phyloP scores from a whole-genome alignment of 73 alveolate species.

The Breviolum minutum region DNA sequence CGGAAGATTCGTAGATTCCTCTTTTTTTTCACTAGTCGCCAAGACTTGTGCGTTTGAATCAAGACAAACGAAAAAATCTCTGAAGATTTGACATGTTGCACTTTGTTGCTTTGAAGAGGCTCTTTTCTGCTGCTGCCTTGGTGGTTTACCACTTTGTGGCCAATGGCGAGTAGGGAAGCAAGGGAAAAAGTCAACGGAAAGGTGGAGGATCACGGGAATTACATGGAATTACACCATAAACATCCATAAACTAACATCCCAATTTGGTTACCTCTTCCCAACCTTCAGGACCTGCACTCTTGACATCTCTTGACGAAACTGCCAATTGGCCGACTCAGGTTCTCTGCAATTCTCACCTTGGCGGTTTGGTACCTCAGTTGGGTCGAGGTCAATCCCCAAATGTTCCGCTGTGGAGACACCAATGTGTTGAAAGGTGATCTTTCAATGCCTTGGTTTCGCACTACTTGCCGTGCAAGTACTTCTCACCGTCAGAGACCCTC shows the following conservation, averaged over 20 bases:
- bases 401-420: neutral
- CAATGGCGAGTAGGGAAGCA: slow-evolving; percentile 48
- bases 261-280: too few relatives aligned
- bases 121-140: slow-evolving; percentile 50
- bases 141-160: slow-evolving; percentile 85
- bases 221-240: neutral
- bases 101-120: neutral
- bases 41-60: too few relatives aligned
- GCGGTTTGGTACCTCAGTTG: slow-evolving; percentile 16
- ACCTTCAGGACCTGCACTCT: neutral
- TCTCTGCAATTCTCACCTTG: slow-evolving; percentile 69
- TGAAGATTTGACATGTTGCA: neutral
- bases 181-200: neutral
- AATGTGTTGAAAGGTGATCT: slow-evolving; percentile 10
- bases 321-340: slow-evolving; percentile 1
- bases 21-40: too few relatives aligned
- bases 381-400: neutral
- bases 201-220: neutral
- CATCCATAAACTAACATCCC: neutral
- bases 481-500: slow-evolving; percentile 18
- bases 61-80: neutral
- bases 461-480: slow-evolving; percentile 60
- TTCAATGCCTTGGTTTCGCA: slow-evolving; percentile 78
- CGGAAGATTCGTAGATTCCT: too few relatives aligned
- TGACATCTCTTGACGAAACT: too few relatives aligned